Percentiles rank a stretch among this genome's conserved stretches.
These are phyloP conservation scores for Arthrinium phaeospermum DNA, from an alignment of 2,329 filamentous ascomycete genomes.

Conservation along the genomic window DNA sequence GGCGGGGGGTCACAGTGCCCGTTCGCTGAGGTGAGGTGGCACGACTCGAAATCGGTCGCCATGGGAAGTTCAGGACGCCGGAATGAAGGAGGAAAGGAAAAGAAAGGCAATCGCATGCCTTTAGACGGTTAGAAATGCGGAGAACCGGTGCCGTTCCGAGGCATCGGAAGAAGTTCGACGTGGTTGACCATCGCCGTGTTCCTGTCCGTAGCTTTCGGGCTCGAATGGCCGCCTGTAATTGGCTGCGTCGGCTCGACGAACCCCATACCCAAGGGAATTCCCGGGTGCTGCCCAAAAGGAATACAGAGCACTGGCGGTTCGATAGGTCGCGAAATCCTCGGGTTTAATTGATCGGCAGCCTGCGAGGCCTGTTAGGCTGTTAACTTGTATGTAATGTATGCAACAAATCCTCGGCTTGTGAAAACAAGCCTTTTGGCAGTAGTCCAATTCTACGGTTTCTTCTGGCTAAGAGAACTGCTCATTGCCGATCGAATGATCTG, in stretches of 20 bases:
- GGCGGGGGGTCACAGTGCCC: neutral
- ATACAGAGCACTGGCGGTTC: neutral
- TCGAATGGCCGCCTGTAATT: conserved; percentile 4
- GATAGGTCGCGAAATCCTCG: too few species aligned
- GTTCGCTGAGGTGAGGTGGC: conserved; percentile 6
- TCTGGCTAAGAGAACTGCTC: neutral
- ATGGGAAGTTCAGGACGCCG: conserved; percentile 4
- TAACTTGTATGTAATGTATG: neutral
- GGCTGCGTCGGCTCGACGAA: neutral
- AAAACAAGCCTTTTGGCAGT: neutral
- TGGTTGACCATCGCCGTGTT: conserved; percentile 18
- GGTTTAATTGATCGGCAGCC: too few species aligned
- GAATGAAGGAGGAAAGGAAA: conserved; percentile 5
- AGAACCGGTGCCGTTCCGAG: conserved; percentile 20
- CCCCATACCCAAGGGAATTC: conserved; percentile 12
- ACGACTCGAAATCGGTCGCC: conserved; percentile 2
- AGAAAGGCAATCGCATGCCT: neutral
- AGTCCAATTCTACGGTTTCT: neutral
- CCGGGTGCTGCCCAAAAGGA: neutral
- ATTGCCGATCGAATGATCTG: conserved; percentile 2
- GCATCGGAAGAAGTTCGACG: conserved; percentile 17
- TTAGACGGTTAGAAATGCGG: conserved; percentile 17
- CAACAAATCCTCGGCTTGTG: neutral
- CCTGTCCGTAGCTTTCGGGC: conserved; percentile 19
- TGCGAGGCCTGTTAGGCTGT: neutral